These are phyloP conservation scores for Kluyveromyces sp. DNA, from an alignment of 1,139 yeast genomes.

Conservation along the genomic window DNA sequence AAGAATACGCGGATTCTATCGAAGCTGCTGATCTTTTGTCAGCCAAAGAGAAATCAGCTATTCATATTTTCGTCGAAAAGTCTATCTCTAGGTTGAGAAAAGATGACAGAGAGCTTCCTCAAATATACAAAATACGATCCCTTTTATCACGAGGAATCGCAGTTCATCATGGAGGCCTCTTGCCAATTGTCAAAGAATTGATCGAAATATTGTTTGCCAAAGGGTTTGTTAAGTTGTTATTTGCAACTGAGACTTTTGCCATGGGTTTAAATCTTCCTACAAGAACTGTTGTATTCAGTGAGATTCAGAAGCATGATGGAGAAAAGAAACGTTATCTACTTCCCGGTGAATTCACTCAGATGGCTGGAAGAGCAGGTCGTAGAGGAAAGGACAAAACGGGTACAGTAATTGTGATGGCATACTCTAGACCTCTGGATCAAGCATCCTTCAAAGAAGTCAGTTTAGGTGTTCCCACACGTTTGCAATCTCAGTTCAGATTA, in stretches of 20 bases:
- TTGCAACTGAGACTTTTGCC: slow-evolving; percentile 97
- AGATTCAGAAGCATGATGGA: slow-evolving; percentile 85
- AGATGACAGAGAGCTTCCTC: slow-evolving; percentile 92
- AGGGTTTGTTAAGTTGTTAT: slow-evolving; percentile 85
- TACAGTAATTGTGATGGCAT: slow-evolving; percentile 91
- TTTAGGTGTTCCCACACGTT: slow-evolving; percentile 81
- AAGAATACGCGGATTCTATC: slow-evolving; percentile 80
- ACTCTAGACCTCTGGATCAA: slow-evolving; percentile 59
- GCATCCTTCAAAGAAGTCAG: slow-evolving; percentile 66
- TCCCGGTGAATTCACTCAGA: slow-evolving; percentile 97
- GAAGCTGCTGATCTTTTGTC: slow-evolving; percentile 72
- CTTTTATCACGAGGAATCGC: slow-evolving; percentile 89
- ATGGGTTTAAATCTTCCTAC: slow-evolving; percentile 97
- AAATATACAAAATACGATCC: slow-evolving; percentile 73
- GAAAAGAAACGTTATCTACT: slow-evolving; percentile 67
- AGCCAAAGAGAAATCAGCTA: slow-evolving; percentile 79
- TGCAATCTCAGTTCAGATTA: slow-evolving; percentile 84
- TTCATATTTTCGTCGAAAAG: slow-evolving; percentile 85
- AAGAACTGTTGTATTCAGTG: slow-evolving; percentile 81
- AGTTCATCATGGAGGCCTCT: slow-evolving; percentile 93
- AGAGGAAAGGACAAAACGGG: slow-evolving; percentile 93
- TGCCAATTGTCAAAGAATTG: slow-evolving; percentile 93
- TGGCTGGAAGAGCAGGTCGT: slow-evolving; percentile 99
- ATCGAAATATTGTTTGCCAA: slow-evolving; percentile 96
- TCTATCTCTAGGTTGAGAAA: slow-evolving; percentile 82